Percentiles rank a stretch among this genome's conserved stretches.
These are phyloP conservation scores for Boletus calvinii DNA, from an alignment of 1,284 basidiomycete genomes.

Conservation along the genomic window DNA sequence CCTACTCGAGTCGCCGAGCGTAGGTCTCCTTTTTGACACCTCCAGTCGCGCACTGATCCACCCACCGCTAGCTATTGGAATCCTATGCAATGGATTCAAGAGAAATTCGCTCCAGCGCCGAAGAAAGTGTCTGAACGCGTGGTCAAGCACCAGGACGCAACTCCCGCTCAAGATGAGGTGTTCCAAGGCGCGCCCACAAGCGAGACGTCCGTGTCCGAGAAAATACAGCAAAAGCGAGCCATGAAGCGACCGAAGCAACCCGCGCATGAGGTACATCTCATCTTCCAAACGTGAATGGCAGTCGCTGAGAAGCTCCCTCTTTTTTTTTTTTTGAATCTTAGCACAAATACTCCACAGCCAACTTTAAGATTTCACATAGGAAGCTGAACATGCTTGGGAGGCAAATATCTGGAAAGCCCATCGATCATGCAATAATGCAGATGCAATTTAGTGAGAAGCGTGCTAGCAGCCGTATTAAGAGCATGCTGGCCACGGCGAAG, in stretches of 20 bases:
- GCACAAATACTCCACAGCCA: conserved; percentile 89
- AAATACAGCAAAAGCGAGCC: conserved; percentile 16
- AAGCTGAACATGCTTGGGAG: conserved; percentile 88
- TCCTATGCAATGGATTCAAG: conserved; percentile 64
- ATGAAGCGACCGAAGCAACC: conserved; percentile 22
- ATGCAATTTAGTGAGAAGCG: conserved; percentile 95
- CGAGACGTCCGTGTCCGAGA: conserved; percentile 10
- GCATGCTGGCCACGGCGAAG: conserved; percentile 84
- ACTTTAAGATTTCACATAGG: conserved; percentile 91
- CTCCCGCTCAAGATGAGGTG: conserved; percentile 24
- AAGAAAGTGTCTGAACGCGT: conserved; percentile 41
- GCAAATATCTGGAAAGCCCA: conserved; percentile 86
- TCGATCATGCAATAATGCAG: conserved; percentile 94
- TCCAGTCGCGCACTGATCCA: conserved; percentile 3
- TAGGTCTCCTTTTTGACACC: conserved; percentile 28
- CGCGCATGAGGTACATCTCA: conserved; percentile 27
- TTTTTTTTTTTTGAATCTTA: conserved; percentile 31
- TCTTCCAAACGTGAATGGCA: not conserved
- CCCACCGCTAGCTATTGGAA: conserved; percentile 40
- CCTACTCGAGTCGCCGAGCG: conserved; percentile 40
- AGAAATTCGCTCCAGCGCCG: conserved; percentile 49
- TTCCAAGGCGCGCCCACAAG: conserved; percentile 15
- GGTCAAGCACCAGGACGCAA: conserved; percentile 45
- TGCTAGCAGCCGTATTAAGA: conserved; percentile 82
- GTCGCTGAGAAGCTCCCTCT: conserved; percentile 5